Percentiles rank a stretch among this genome's conserved stretches.
Evolutionary conservation across 768 basidiomycete genomes (phyloP).

Genomic region (Gloeostereum incarnatum): DNA sequence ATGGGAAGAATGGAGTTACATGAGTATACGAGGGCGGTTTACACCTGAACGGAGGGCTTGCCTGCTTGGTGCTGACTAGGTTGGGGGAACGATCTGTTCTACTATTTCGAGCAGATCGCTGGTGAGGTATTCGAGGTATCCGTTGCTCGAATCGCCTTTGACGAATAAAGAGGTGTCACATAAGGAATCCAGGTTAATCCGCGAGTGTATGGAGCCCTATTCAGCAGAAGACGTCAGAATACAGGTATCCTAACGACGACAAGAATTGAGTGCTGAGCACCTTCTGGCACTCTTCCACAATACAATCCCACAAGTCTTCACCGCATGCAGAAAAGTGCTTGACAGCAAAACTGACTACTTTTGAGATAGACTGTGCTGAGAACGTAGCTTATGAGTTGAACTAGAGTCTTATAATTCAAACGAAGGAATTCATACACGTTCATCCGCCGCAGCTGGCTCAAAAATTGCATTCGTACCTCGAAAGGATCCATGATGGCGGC

Average conservation of each 20-base stretch:
- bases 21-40: neutral
- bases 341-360: slow-evolving; percentile 76
- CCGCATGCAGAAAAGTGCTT: slow-evolving; percentile 81
- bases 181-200: slow-evolving; percentile 90
- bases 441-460: slow-evolving; percentile 48
- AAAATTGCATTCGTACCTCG: slow-evolving; percentile 70
- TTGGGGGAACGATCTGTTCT: slow-evolving; percentile 88
- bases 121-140: slow-evolving; percentile 71
- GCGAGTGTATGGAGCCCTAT: slow-evolving; percentile 73
- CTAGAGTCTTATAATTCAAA: slow-evolving; percentile 7
- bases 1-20: no score
- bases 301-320: slow-evolving; percentile 91
- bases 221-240: neutral
- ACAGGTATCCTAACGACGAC: no score
- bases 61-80: slow-evolving; percentile 81
- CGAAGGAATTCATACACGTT: slow-evolving; percentile 45
- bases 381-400: slow-evolving; percentile 33
- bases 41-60: slow-evolving; percentile 18
- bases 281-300: slow-evolving; percentile 87
- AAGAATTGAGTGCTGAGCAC: no score
- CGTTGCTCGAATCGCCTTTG: slow-evolving; percentile 47
- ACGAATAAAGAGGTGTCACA: slow-evolving; percentile 70
- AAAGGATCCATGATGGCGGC: slow-evolving; percentile 63
- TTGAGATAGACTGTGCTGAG: slow-evolving; percentile 85
- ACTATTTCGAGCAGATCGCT: slow-evolving; percentile 76